Evolutionary conservation across 495 filamentous ascomycete species (phyloP).

Genomic region (Xylaria telfairii): DNA sequence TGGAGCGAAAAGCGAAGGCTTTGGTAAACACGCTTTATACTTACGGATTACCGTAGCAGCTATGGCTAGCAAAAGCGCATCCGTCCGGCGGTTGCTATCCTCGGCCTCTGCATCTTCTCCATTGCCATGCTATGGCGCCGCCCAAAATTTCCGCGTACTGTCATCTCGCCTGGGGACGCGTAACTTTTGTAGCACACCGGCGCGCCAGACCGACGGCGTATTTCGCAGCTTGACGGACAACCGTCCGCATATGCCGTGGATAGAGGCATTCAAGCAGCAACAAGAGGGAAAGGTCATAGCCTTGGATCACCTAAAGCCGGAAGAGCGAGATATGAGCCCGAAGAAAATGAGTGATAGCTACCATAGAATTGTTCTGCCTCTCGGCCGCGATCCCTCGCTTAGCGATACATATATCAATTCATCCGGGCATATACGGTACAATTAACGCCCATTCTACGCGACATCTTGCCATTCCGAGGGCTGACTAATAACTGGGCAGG

Average conservation of each 20-base stretch:
- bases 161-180: background rate
- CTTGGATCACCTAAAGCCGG: slow-evolving; percentile 8
- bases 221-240: slow-evolving; percentile 28
- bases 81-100: slow-evolving; percentile 7
- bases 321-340: slow-evolving; percentile 31
- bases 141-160: background rate
- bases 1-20: background rate
- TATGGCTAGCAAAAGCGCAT: slow-evolving; percentile 19
- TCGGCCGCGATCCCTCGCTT: slow-evolving; percentile 50
- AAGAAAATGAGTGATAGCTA: slow-evolving; percentile 53
- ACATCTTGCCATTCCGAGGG: background rate
- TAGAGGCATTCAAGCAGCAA: slow-evolving; percentile 36
- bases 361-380: slow-evolving; percentile 48
- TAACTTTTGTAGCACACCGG: background rate
- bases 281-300: slow-evolving; percentile 32
- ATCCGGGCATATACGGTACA: slow-evolving; percentile 49
- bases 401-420: slow-evolving; percentile 52
- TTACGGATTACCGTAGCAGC: background rate
- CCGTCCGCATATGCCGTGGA: slow-evolving; percentile 22
- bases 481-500: slow-evolving; percentile 5
- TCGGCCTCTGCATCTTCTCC: background rate
- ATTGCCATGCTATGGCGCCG: background rate
- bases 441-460: background rate
- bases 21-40: background rate
- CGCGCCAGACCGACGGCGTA: slow-evolving; percentile 27